Conservation (phyloP, 2,329 filamentous ascomycete genomes). For the Fusarium beomiforme region DNA sequence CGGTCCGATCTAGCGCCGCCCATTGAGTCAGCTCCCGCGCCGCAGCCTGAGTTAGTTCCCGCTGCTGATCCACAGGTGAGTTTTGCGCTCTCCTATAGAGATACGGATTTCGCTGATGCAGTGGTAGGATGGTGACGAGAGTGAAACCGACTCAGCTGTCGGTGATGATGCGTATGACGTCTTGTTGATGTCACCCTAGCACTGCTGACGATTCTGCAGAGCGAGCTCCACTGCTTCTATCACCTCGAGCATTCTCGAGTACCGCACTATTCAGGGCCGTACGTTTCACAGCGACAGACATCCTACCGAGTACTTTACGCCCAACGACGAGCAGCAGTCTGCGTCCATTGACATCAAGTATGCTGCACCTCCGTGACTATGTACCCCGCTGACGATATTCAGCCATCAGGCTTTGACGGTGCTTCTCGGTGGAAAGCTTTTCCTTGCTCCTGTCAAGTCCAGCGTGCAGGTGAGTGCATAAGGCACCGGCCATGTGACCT, state of each 20-base stretch:
- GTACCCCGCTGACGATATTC: neutral
- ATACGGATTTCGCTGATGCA: neutral
- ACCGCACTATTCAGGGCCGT: slow-evolving; percentile 36
- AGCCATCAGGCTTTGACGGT: slow-evolving; percentile 38
- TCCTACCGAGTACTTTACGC: slow-evolving; percentile 37
- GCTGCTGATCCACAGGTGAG: slow-evolving; percentile 30
- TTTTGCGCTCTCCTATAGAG: neutral
- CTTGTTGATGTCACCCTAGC: neutral
- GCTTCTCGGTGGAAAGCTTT: slow-evolving; percentile 27
- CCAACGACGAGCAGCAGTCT: slow-evolving; percentile 40
- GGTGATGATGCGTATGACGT: slow-evolving; percentile 22
- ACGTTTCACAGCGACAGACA: slow-evolving; percentile 40
- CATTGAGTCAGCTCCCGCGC: slow-evolving; percentile 18
- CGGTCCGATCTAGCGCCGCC: slow-evolving; percentile 22
- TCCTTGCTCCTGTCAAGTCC: slow-evolving; percentile 30
- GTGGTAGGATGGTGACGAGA: slow-evolving; percentile 21
- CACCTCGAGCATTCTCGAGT: slow-evolving; percentile 36
- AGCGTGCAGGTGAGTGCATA: slow-evolving; percentile 26
- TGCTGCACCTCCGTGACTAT: accelerated
- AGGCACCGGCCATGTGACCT: neutral
- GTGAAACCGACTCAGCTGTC: slow-evolving; percentile 26
- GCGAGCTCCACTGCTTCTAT: slow-evolving; percentile 40
- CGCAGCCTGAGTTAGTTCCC: slow-evolving; percentile 30
- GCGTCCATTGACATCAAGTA: slow-evolving; percentile 40
- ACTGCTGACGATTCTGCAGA: slow-evolving; percentile 11